Conservation (phyloP, 345 rosid species). For the Euphorbia pulcherrima region DNA sequence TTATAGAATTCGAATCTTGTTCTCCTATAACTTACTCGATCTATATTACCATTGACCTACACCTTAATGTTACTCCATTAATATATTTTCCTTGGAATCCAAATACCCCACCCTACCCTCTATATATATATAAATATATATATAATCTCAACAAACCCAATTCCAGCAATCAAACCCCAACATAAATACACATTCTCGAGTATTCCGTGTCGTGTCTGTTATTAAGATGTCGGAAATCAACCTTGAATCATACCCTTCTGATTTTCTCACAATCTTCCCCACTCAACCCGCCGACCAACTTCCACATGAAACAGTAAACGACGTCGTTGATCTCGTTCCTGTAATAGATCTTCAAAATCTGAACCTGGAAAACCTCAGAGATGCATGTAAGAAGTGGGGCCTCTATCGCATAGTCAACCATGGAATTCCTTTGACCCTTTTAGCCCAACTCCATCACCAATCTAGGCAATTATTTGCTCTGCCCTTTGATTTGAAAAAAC, state of each 20-base stretch:
- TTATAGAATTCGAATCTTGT: no score
- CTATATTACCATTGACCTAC: no score
- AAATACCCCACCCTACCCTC: no score
- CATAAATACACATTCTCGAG: no score
- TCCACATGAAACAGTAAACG: not conserved
- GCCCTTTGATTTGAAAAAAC: conserved; percentile 47
- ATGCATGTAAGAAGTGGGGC: conserved; percentile 66
- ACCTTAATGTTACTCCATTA: no score
- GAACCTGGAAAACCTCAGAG: conserved; percentile 36
- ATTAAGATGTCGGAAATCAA: conserved; percentile 17
- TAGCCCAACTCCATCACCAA: conserved; percentile 36
- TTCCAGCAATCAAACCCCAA: no score
- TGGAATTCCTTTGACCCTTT: conserved; percentile 45
- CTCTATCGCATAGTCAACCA: conserved; percentile 61
- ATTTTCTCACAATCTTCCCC: conserved; percentile 16
- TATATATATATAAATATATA: no score
- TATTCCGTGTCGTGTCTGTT: no score
- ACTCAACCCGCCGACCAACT: no score
- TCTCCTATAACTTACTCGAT: no score
- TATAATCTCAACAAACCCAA: no score
- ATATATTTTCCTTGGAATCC: no score
- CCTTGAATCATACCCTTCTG: conserved; percentile 50
- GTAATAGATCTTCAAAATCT: conserved; percentile 45
- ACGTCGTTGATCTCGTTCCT: conserved; percentile 19
- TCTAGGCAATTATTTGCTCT: conserved; percentile 41